Evolutionary conservation across 495 filamentous ascomycete genomes (phyloP).

Genomic region (Penicillium turbatum): DNA sequence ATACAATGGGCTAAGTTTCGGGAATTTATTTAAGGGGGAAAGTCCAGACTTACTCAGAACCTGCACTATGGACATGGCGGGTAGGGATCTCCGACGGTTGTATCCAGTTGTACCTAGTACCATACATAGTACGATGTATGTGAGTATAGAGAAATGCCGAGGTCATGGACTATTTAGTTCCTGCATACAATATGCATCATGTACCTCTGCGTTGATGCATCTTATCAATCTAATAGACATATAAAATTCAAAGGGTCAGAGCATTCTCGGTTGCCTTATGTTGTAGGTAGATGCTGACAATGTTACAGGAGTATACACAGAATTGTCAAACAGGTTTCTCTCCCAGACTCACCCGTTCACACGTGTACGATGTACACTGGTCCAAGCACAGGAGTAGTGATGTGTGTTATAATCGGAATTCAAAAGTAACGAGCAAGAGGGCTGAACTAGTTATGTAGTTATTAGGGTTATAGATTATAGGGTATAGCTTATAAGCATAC

Average conservation of each 20-base stretch:
- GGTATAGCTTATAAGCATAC: too few species aligned
- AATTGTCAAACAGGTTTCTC: background rate
- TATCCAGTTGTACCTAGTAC: conserved; percentile 7
- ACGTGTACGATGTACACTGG: too few species aligned
- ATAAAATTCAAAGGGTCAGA: background rate
- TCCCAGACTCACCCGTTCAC: background rate
- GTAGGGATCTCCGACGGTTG: conserved; percentile 21
- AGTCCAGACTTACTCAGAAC: conserved; percentile 12
- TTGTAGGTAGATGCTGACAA: too few species aligned
- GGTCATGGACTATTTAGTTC: background rate
- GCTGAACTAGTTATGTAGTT: too few species aligned
- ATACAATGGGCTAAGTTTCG: conserved; percentile 8
- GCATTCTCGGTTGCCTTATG: background rate
- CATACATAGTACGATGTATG: background rate
- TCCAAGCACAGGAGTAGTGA: too few species aligned
- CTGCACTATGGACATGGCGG: conserved; percentile 16
- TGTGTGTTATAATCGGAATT: too few species aligned
- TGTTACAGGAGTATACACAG: background rate
- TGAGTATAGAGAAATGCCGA: too few species aligned
- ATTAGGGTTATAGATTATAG: too few species aligned
- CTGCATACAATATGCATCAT: background rate
- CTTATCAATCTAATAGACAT: background rate
- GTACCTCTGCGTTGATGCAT: conserved; percentile 3
- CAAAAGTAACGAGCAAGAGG: too few species aligned
- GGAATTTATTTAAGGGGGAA: background rate